Base-by-base conservation (phyloP, 2,329 filamentous ascomycete genomes). In the Celoporthe dispersa region DNA sequence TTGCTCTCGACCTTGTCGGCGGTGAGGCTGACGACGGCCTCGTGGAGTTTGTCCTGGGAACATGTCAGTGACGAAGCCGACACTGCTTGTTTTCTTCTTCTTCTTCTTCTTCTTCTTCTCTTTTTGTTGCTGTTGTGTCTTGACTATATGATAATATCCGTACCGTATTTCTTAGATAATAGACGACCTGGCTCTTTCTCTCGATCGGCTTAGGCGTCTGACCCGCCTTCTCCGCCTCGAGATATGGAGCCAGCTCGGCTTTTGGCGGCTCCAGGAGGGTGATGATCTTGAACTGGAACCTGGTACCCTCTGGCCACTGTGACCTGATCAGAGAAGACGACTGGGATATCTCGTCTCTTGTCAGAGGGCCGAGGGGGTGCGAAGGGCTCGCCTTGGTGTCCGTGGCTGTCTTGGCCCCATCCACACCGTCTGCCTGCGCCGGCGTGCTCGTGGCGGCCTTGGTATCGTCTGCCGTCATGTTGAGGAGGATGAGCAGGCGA, bases 311-410 rank as follows among this genome's bases (percentile, higher is more conserved):
- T 0, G 88, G 88, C 86, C 88, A 91, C 68, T 83, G 80, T 62
- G 78, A 77, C 69, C 80, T 84, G 72, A 91, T 80, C 41, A 90
- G 78, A 1, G 78, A 74, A 8, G 85, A 81, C 37, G 84, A 83
- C 60, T 82, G 79, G 19, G 80, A 80, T 72, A 91, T 90, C 77
- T 91, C 89, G 31, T 79, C 75, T n/a, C 82, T 82, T 37, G 83
- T 85, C 57, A 91, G 80, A 44, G 89, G 88, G 7, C 87, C 86
- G 66, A 91, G 83, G 14, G 89, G 89, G 74, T 91, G 89, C 37
- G 71, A 62, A 9, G 61, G 68, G 12, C 68, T 51, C 6, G 70
- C 60, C 25, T 67, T 69, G 11, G 28, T 67, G 31, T 28, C 35
- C 19, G 69, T 22, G 25, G 61, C 19, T 3, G 53, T 37, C 68